Conservation (phyloP, 805 yeast species). For the Teunomyces barrocoloradensis region DNA sequence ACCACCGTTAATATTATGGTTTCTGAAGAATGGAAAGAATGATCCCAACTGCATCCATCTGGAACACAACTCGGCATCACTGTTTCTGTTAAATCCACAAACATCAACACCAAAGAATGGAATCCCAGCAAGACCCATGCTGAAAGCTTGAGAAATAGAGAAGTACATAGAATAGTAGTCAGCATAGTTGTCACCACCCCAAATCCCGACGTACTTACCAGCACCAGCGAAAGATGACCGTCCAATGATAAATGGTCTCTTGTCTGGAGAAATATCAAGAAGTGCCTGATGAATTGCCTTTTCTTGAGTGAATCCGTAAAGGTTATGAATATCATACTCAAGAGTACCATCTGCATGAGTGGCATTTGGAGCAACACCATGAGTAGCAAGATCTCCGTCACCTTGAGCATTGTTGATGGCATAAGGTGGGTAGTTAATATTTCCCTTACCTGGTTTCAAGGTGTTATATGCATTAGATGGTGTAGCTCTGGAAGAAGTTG, state of each 20-base stretch:
- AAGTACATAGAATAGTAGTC: conserved; percentile 19
- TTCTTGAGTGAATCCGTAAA: conserved; percentile 22
- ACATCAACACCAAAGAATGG: conserved; percentile 28
- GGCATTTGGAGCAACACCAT: conserved; percentile 27
- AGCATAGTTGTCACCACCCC: conserved; percentile 27
- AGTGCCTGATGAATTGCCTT: conserved; percentile 19
- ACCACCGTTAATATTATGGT: conserved; percentile 26
- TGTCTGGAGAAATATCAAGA: conserved; percentile 14
- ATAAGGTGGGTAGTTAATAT: conserved; percentile 33
- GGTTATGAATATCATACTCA: conserved; percentile 26
- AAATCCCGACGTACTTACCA: conserved; percentile 19
- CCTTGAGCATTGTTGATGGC: conserved; percentile 27
- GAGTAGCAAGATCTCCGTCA: conserved; percentile 20
- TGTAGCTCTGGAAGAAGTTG: conserved; percentile 9
- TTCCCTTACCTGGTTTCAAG: conserved; percentile 23
- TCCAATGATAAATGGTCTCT: conserved; percentile 23
- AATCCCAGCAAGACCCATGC: conserved; percentile 21
- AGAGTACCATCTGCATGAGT: conserved; percentile 26
- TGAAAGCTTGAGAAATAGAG: conserved; percentile 25
- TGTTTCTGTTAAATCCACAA: conserved; percentile 23
- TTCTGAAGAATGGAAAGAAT: conserved; percentile 33
- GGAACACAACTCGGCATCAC: conserved; percentile 25
- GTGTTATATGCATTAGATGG: conserved; percentile 14
- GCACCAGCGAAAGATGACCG: conserved; percentile 23
- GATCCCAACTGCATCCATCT: conserved; percentile 35